These are phyloP conservation scores for Thermomucor indicae-seudaticae DNA, from an alignment of 371 early-diverging fungal genomes.

Conservation along the genomic window DNA sequence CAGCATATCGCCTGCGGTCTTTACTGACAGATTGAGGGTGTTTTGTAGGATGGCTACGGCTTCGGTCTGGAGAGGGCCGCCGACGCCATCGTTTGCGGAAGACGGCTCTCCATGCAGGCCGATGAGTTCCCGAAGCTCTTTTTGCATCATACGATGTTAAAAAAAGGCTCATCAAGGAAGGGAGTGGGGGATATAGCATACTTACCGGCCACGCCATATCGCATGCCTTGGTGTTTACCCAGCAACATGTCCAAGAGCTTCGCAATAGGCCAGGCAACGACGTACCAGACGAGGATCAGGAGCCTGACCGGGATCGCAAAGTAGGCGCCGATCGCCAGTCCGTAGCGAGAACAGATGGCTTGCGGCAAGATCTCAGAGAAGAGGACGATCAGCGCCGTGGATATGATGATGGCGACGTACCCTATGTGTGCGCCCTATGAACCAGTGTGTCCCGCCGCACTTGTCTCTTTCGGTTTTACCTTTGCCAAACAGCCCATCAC, in stretches of 20 bases:
- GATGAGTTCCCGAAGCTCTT: slow-evolving; percentile 74
- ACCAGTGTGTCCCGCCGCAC: slow-evolving; percentile 6
- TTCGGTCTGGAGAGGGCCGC: slow-evolving; percentile 35
- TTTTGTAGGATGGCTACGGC: slow-evolving; percentile 48
- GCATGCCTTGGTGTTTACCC: slow-evolving; percentile 65
- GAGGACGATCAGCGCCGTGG: slow-evolving; percentile 72
- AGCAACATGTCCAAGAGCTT: slow-evolving; percentile 70
- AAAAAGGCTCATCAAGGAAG: background rate
- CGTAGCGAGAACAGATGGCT: slow-evolving; percentile 77
- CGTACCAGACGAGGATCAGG: slow-evolving; percentile 58
- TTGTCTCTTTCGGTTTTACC: slow-evolving; percentile 42
- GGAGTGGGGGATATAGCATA: background rate
- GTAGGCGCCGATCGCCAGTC: slow-evolving; percentile 75
- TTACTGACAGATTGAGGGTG: slow-evolving; percentile 59
- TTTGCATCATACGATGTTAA: background rate
- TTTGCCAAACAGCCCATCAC: slow-evolving; percentile 56
- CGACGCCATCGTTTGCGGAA: slow-evolving; percentile 28
- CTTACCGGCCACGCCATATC: slow-evolving; percentile 59
- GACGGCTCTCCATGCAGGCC: slow-evolving; percentile 56
- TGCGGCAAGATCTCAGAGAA: slow-evolving; percentile 91
- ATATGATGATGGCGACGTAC: slow-evolving; percentile 68
- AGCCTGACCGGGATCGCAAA: slow-evolving; percentile 73
- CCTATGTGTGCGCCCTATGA: slow-evolving; percentile 28
- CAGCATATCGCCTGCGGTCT: slow-evolving; percentile 22
- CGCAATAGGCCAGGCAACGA: slow-evolving; percentile 80